Conservation (phyloP, 305 asterid species). For the Ilex paraguariensis region DNA sequence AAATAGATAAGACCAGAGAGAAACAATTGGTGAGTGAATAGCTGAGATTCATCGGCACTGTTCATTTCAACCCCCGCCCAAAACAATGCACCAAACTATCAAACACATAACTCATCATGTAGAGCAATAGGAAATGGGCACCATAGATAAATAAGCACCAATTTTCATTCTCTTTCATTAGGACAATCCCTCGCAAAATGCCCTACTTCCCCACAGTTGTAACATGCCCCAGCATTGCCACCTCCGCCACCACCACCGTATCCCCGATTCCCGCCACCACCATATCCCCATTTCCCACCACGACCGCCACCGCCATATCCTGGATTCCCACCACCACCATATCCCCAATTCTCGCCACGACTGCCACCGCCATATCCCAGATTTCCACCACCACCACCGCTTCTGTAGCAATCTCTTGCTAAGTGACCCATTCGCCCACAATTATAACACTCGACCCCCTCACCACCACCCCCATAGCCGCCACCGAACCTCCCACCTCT, state of each 20-base stretch:
- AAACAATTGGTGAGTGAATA: no score
- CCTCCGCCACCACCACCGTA: not conserved
- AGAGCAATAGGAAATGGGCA: no score
- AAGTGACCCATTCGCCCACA: conserved; percentile 17
- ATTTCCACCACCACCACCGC: conserved; percentile 2
- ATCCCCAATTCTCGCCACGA: no score
- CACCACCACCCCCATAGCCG: conserved; percentile 11
- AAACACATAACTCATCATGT: no score
- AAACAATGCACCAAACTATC: no score
- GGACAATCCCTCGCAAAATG: not conserved
- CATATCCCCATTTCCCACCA: not conserved
- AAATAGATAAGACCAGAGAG: no score
- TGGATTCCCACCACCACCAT: conserved; percentile 28
- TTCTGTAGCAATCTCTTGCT: conserved; percentile 17
- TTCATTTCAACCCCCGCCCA: no score
- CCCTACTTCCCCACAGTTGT: not conserved
- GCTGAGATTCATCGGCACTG: no score
- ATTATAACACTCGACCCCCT: conserved; percentile 12
- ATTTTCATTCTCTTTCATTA: not conserved
- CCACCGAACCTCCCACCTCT: conserved; percentile 6
- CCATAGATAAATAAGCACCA: not conserved
- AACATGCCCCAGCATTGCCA: not conserved
- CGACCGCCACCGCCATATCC: conserved; percentile 25
- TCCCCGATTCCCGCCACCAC: not conserved
- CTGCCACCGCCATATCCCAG: no score